Conservation (phyloP, 164 flowering plant species). For the Chimonanthus praecox region DNA sequence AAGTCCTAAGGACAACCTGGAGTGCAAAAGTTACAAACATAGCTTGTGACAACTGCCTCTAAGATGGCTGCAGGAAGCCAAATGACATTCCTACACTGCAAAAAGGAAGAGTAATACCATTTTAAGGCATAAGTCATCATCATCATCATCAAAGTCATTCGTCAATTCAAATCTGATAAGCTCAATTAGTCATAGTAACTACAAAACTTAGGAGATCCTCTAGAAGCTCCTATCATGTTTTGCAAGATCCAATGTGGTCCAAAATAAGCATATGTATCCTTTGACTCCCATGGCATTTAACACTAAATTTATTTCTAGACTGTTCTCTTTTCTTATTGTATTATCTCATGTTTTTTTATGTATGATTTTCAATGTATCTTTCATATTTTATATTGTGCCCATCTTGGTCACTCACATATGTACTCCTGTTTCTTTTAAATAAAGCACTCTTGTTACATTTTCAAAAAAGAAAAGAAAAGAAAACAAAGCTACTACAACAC, state of each 20-base stretch:
- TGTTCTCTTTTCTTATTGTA: not conserved
- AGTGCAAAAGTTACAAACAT: conserved; percentile 61
- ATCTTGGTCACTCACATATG: too few species aligned
- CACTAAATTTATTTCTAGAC: not conserved
- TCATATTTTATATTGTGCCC: too few species aligned
- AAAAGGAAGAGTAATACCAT: not conserved
- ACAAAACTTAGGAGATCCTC: not conserved
- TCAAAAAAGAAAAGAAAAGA: too few species aligned
- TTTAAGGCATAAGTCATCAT: too few species aligned
- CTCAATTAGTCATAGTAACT: not conserved
- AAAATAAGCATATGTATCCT: not conserved
- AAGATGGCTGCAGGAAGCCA: conserved; percentile 93
- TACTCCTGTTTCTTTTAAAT: too few species aligned
- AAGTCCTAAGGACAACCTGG: conserved; percentile 45
- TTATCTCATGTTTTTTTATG: not conserved
- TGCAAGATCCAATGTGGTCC: not conserved
- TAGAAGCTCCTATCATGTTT: not conserved
- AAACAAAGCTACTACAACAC: too few species aligned
- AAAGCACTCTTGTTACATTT: too few species aligned
- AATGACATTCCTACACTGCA: conserved; percentile 88
- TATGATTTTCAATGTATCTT: not conserved
- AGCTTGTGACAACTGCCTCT: conserved; percentile 71
- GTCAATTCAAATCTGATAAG: not conserved
- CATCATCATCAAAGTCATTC: too few species aligned
- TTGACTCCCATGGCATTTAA: not conserved